phyloP scores from a whole-genome alignment of 2,329 filamentous ascomycete species.

The Zalaria obscura region DNA sequence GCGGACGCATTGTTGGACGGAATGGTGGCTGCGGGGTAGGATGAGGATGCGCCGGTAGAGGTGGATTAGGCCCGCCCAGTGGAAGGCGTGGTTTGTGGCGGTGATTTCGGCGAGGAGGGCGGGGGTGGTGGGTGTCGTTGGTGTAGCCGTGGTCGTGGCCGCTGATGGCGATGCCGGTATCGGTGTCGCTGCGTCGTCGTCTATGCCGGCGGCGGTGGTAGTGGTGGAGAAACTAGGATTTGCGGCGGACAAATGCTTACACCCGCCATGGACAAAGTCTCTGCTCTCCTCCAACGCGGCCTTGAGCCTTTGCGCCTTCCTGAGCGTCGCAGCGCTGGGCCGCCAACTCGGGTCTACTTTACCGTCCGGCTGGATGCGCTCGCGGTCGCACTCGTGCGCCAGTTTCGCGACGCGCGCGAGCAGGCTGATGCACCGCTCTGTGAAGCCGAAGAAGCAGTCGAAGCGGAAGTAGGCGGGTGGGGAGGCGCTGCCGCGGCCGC shows the following conservation, averaged over 20 bases:
- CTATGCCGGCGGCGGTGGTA: too few species aligned
- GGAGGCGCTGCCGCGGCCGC: too few species aligned
- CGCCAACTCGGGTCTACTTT: slow-evolving; percentile 42
- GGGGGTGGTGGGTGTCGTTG: too few species aligned
- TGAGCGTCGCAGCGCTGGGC: slow-evolving; percentile 39
- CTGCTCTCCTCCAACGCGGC: slow-evolving; percentile 45
- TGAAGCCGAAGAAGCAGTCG: slow-evolving; percentile 71
- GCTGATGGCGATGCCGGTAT: too few species aligned
- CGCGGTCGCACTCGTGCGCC: slow-evolving; percentile 51
- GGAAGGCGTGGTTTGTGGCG: slow-evolving; percentile 64
- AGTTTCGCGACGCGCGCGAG: slow-evolving; percentile 60
- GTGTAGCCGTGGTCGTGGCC: too few species aligned
- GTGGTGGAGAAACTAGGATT: slow-evolving; percentile 10
- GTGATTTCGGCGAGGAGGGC: slow-evolving; percentile 41
- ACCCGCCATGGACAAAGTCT: slow-evolving; percentile 26
- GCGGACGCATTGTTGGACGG: slow-evolving; percentile 49
- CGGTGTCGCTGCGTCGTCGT: too few species aligned
- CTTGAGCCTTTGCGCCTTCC: slow-evolving; percentile 45
- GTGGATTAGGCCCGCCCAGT: slow-evolving; percentile 65
- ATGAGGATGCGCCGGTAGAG: slow-evolving; percentile 60
- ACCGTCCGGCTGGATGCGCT: slow-evolving; percentile 43
- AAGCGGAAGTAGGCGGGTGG: slow-evolving; percentile 40
- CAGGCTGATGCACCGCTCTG: slow-evolving; percentile 54
- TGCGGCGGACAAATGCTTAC: slow-evolving; percentile 25
- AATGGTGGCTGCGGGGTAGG: slow-evolving; percentile 38